phyloP scores from a whole-genome alignment of 768 basidiomycete species.

The Boletus huronensis region DNA sequence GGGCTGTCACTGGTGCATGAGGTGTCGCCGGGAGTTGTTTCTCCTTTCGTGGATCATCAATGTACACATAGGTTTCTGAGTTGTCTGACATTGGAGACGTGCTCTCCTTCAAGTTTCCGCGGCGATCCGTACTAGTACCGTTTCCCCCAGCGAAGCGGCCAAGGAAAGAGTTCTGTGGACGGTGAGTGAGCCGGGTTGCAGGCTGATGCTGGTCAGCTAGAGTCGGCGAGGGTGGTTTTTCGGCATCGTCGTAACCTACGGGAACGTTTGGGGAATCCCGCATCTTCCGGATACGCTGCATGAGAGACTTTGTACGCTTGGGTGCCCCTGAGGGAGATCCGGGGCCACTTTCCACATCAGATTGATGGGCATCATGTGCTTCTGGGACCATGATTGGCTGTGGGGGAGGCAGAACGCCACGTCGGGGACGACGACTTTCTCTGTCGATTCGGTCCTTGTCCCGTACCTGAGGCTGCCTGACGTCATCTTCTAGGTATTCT shows the following conservation, averaged over 20 bases:
- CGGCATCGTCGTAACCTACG: conserved; percentile 42
- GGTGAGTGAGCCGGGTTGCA: conserved; percentile 57
- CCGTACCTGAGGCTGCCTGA: conserved; percentile 24
- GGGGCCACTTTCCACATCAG: conserved; percentile 34
- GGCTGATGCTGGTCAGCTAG: conserved; percentile 29
- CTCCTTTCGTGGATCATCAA: conserved; percentile 47
- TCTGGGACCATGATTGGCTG: conserved; percentile 81
- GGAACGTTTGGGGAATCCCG: conserved; percentile 83
- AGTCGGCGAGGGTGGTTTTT: conserved; percentile 45
- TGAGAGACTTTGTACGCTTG: conserved; percentile 77
- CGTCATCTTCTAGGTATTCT: conserved; percentile 42
- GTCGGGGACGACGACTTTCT: conserved; percentile 39
- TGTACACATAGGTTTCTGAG: conserved; percentile 63
- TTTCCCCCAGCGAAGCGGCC: conserved; percentile 58
- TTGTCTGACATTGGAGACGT: conserved; percentile 30
- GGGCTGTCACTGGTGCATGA: conserved; percentile 20
- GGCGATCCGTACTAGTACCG: conserved; percentile 27
- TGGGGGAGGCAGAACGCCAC: conserved; percentile 67
- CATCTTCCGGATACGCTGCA: conserved; percentile 88
- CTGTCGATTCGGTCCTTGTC: conserved; percentile 36
- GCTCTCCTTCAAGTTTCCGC: conserved; percentile 36
- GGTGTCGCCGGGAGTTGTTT: conserved; percentile 55
- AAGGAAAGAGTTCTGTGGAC: conserved; percentile 70
- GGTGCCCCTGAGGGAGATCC: conserved; percentile 47
- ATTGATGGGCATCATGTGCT: conserved; percentile 40